Percentiles rank a stretch among this genome's conserved stretches.
Conservation (phyloP, 2,329 filamentous ascomycete genomes). For the Rugonectria rugulosa region DNA sequence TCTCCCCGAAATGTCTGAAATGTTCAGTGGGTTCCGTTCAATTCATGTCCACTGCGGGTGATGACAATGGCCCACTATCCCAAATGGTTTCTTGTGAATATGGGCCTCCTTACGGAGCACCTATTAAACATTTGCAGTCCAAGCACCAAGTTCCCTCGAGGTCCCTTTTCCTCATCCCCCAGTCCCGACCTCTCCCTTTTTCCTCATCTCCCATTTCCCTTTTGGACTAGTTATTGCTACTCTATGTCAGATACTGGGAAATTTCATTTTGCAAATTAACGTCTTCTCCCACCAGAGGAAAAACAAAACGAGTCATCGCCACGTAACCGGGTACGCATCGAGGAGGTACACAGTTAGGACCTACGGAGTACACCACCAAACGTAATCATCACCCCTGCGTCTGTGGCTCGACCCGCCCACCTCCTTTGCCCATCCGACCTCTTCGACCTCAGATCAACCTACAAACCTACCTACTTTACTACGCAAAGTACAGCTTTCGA, state of each 20-base stretch:
- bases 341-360: too few relatives aligned
- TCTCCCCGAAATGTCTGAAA: too few relatives aligned
- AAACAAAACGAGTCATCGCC: neutral
- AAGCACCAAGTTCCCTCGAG: too few relatives aligned
- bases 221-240: neutral
- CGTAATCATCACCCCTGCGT: constrained; percentile 4
- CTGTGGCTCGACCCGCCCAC: neutral
- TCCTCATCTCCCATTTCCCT: constrained; percentile 1
- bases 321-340: neutral
- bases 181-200: constrained; percentile 33
- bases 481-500: neutral
- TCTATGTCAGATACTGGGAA: too few relatives aligned
- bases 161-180: constrained; percentile 6
- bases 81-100: constrained; percentile 30
- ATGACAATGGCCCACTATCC: constrained; percentile 31
- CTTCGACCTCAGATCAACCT: constrained; percentile 18
- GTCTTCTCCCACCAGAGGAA: neutral
- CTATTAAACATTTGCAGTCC: constrained; percentile 35
- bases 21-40: too few relatives aligned
- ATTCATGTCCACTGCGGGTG: neutral
- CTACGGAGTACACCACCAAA: neutral
- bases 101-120: constrained; percentile 40
- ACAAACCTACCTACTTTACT: neutral
- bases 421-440: constrained; percentile 13
- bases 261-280: neutral